Evolutionary conservation across 1,284 basidiomycete species (phyloP).

Genomic region (Clitocybe nebularis): DNA sequence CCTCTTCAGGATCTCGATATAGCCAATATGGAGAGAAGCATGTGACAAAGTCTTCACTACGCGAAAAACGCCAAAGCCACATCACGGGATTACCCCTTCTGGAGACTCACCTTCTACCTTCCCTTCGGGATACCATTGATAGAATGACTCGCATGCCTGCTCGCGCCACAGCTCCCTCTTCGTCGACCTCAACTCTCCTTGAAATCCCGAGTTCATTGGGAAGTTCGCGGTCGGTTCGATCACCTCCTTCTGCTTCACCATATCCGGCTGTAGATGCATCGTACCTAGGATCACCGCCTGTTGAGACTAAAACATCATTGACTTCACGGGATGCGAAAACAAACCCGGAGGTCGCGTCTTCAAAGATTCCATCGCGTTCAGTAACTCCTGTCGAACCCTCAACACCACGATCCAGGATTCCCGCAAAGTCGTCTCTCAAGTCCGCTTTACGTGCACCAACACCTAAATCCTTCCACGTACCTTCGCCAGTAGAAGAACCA

Average conservation of each 20-base stretch:
- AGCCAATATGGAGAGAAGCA: slow-evolving; percentile 12
- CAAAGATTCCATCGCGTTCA: slow-evolving; percentile 10
- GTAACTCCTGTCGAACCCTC: slow-evolving; percentile 13
- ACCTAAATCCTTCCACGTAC: slow-evolving; percentile 20
- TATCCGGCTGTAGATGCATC: not conserved
- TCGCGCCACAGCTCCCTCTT: slow-evolving; percentile 16
- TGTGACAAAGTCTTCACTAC: slow-evolving; percentile 15
- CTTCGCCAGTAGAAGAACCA: slow-evolving; percentile 9
- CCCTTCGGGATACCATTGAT: slow-evolving; percentile 64
- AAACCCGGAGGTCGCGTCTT: slow-evolving; percentile 8
- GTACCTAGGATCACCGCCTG: too few relatives aligned
- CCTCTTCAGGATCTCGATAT: slow-evolving; percentile 2
- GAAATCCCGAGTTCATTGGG: slow-evolving; percentile 8
- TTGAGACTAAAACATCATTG: not conserved
- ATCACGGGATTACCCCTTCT: slow-evolving; percentile 50
- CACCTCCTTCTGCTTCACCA: slow-evolving; percentile 14
- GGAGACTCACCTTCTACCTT: slow-evolving; percentile 62
- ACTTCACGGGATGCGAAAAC: too few relatives aligned
- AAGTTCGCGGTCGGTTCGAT: slow-evolving; percentile 9
- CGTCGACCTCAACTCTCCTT: slow-evolving; percentile 12
- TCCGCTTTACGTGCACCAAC: slow-evolving; percentile 36
- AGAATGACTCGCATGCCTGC: slow-evolving; percentile 59
- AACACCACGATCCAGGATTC: slow-evolving; percentile 23
- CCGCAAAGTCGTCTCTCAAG: slow-evolving; percentile 35
- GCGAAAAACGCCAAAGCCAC: slow-evolving; percentile 39